Conservation (phyloP, 2,329 filamentous ascomycete species). For the Chrysoporthe austroafricana region DNA sequence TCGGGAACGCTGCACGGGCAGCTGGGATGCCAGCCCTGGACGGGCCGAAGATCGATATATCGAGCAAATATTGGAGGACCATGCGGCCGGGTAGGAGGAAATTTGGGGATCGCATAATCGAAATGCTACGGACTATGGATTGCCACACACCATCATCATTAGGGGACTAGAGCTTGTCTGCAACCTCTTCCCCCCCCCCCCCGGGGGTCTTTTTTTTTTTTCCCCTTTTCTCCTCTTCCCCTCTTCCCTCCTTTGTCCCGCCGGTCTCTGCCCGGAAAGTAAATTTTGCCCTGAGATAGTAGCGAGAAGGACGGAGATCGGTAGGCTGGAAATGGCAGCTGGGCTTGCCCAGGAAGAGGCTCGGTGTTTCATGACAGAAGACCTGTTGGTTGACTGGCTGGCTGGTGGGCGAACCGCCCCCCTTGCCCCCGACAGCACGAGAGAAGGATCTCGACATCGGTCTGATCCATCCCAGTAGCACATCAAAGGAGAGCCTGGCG, state of each 20-base stretch:
- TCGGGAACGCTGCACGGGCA: neutral
- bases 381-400: neutral
- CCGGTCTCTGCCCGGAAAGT: too few relatives aligned
- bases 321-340: neutral
- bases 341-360: neutral
- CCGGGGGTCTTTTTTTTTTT: too few relatives aligned
- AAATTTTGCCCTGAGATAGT: neutral
- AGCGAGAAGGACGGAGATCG: neutral
- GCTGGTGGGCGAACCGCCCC: neutral
- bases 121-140: neutral
- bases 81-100: neutral
- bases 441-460: too few relatives aligned
- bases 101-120: too few relatives aligned
- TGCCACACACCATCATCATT: neutral
- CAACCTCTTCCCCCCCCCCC: neutral
- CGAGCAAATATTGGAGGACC: neutral
- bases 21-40: neutral
- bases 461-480: neutral
- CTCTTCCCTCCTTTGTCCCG: neutral
- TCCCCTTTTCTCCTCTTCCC: neutral
- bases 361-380: conserved; percentile 1
- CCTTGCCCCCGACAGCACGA: neutral
- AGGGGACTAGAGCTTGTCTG: neutral
- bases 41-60: neutral
- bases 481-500: neutral